Conservation (phyloP, 306 rosid species). For the Cercis canadensis region DNA sequence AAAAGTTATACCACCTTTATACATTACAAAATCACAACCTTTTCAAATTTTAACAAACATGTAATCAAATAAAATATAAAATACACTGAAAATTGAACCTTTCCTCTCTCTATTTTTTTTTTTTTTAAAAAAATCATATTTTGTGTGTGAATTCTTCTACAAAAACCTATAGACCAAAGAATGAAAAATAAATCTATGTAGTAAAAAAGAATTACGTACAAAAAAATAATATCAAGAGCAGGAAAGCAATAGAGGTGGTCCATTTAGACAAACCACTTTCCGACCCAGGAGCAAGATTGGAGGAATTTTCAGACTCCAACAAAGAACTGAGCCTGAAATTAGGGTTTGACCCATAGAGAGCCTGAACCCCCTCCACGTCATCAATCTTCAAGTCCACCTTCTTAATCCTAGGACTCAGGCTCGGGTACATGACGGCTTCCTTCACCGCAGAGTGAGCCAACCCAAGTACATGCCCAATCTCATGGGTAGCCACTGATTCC, state of each 20-base stretch:
- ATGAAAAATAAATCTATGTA: conserved; percentile 1
- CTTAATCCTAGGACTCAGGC: conserved; percentile 72
- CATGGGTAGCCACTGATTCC: conserved; percentile 96
- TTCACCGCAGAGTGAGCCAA: conserved; percentile 75
- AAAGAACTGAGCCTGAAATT: conserved; percentile 64
- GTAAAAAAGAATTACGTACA: conserved; percentile 3
- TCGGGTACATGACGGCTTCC: conserved; percentile 93
- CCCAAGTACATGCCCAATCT: conserved; percentile 95
- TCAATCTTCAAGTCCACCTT: conserved; percentile 74
- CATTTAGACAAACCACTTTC: conserved; percentile 27
- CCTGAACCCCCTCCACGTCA: conserved; percentile 91
- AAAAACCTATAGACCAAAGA: conserved; percentile 29
- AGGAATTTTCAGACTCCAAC: conserved; percentile 57
- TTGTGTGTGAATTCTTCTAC: neutral
- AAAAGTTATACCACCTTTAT: conserved; percentile 27
- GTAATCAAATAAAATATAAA: conserved; percentile 19
- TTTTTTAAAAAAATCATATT: conserved; percentile 9
- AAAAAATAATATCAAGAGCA: conserved; percentile 35
- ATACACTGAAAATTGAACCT: conserved; percentile 12
- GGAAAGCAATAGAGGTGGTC: conserved; percentile 36
- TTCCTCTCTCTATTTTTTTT: conserved; percentile 31
- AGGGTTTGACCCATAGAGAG: conserved; percentile 87
- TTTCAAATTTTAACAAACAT: too few relatives aligned
- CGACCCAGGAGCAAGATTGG: conserved; percentile 44
- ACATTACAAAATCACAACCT: too few relatives aligned